Evolutionary conservation across 2,329 filamentous ascomycete species (phyloP).

Genomic region (Trichoderma endophyticum): DNA sequence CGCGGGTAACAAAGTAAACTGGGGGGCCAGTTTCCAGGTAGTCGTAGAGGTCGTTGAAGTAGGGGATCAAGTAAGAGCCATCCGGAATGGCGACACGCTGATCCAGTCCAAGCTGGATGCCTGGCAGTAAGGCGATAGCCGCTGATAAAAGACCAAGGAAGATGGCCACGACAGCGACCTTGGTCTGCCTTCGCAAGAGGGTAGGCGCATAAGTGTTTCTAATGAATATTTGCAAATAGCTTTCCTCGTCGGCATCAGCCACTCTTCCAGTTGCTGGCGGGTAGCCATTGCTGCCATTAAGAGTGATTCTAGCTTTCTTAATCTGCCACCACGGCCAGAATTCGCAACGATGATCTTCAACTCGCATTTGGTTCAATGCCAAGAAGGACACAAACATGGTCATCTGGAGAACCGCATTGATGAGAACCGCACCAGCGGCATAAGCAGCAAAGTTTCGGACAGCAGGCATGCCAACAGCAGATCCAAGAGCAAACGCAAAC

Average conservation of each 20-base stretch:
- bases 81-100: slow-evolving; percentile 92
- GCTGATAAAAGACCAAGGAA: slow-evolving; percentile 88
- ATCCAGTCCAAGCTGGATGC: slow-evolving; percentile 82
- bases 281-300: slow-evolving; percentile 56
- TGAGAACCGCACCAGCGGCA: slow-evolving; percentile 90
- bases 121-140: slow-evolving; percentile 78
- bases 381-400: slow-evolving; percentile 96
- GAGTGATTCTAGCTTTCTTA: slow-evolving; percentile 66
- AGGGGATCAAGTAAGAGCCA: slow-evolving; percentile 90
- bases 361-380: slow-evolving; percentile 83
- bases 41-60: slow-evolving; percentile 92
- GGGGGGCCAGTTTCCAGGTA: slow-evolving; percentile 91
- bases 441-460: slow-evolving; percentile 97
- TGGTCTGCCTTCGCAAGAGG: slow-evolving; percentile 76
- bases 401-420: slow-evolving; percentile 94
- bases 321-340: slow-evolving; percentile 88
- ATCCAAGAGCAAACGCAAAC: slow-evolving; percentile 85
- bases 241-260: slow-evolving; percentile 79
- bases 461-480: slow-evolving; percentile 95
- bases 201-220: slow-evolving; percentile 82
- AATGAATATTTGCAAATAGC: slow-evolving; percentile 79
- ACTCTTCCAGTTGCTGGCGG: slow-evolving; percentile 53
- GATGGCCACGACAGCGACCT: slow-evolving; percentile 69
- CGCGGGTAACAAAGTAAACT: slow-evolving; percentile 89
- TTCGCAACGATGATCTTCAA: slow-evolving; percentile 84